Evolutionary conservation across 495 filamentous ascomycete species (phyloP).

Genomic region (Oleoguttula mirabilis): DNA sequence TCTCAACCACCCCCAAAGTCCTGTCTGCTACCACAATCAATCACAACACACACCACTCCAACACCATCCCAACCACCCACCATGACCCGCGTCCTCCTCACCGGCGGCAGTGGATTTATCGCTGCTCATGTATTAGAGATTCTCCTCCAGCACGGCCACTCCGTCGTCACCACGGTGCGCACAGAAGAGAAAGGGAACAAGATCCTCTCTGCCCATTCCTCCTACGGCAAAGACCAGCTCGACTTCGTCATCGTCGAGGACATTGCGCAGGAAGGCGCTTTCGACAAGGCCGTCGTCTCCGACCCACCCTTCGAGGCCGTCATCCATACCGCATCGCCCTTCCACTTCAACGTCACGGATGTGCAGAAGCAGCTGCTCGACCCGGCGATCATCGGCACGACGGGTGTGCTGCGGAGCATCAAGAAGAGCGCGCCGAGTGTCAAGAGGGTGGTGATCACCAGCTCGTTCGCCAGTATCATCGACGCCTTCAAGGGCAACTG

Average conservation of each 20-base stretch:
- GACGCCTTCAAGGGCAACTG: constrained; percentile 30
- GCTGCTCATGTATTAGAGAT: constrained; percentile 70
- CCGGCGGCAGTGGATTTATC: constrained; percentile 61
- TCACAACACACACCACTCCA: background rate
- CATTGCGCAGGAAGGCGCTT: constrained; percentile 62
- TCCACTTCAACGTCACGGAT: constrained; percentile 58
- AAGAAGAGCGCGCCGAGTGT: constrained; percentile 63
- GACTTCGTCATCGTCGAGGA: constrained; percentile 70
- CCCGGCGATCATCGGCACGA: constrained; percentile 77
- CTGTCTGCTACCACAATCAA: background rate
- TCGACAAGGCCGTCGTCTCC: constrained; percentile 60
- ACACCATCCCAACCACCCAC: constrained; percentile 20
- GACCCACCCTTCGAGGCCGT: constrained; percentile 71
- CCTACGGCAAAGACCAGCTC: constrained; percentile 47
- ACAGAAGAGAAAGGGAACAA: constrained; percentile 64
- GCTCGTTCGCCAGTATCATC: constrained; percentile 66
- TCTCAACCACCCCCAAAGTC: background rate
- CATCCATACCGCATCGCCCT: constrained; percentile 76
- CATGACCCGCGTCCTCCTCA: constrained; percentile 50
- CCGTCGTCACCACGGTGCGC: constrained; percentile 75
- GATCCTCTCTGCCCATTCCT: constrained; percentile 53
- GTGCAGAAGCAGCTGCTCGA: constrained; percentile 71
- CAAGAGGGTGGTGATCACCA: constrained; percentile 69
- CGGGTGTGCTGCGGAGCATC: constrained; percentile 62
- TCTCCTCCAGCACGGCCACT: constrained; percentile 55